A percentile compares a stretch with the other conserved stretches of the same genome.
These are phyloP conservation scores for Fusarium palustre DNA, from an alignment of 2,329 filamentous ascomycete genomes.

Conservation along the genomic window DNA sequence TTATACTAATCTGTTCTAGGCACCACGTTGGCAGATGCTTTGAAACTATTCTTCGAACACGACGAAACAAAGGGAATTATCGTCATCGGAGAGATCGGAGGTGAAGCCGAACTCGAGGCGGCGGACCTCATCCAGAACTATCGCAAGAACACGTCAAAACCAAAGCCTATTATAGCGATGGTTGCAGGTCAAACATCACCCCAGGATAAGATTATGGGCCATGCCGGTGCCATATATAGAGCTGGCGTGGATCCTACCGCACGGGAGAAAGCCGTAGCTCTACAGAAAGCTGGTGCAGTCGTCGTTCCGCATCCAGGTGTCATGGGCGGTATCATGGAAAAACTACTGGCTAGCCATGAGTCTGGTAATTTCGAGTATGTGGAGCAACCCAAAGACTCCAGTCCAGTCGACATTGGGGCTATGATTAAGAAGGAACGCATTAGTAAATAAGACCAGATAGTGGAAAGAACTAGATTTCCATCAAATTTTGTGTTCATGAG, in stretches of 20 bases:
- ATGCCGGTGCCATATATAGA: slow-evolving; percentile 72
- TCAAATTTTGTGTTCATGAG: too few species aligned
- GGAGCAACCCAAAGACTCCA: not conserved
- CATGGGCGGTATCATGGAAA: slow-evolving; percentile 53
- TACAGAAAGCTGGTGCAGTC: slow-evolving; percentile 52
- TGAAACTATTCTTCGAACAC: slow-evolving; percentile 75
- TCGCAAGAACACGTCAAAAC: slow-evolving; percentile 61
- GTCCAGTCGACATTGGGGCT: not conserved
- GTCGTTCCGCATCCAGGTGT: slow-evolving; percentile 55
- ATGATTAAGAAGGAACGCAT: not conserved
- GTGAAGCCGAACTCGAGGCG: slow-evolving; percentile 75
- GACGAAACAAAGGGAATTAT: slow-evolving; percentile 77
- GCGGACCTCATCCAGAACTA: slow-evolving; percentile 79
- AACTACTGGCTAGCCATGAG: slow-evolving; percentile 39
- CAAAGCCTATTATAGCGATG: slow-evolving; percentile 74
- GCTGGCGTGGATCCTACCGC: slow-evolving; percentile 49
- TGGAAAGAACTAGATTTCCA: not conserved
- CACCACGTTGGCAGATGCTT: slow-evolving; percentile 78
- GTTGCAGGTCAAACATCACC: slow-evolving; percentile 74
- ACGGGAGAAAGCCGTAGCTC: slow-evolving; percentile 49
- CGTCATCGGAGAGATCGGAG: slow-evolving; percentile 78
- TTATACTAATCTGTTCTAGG: slow-evolving; percentile 19
- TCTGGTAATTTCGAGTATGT: not conserved
- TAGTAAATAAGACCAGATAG: not conserved
- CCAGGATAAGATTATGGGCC: slow-evolving; percentile 74